Evolutionary conservation across 73 alveolate genomes (phyloP).

Genomic region (Durusdinium trenchii): DNA sequence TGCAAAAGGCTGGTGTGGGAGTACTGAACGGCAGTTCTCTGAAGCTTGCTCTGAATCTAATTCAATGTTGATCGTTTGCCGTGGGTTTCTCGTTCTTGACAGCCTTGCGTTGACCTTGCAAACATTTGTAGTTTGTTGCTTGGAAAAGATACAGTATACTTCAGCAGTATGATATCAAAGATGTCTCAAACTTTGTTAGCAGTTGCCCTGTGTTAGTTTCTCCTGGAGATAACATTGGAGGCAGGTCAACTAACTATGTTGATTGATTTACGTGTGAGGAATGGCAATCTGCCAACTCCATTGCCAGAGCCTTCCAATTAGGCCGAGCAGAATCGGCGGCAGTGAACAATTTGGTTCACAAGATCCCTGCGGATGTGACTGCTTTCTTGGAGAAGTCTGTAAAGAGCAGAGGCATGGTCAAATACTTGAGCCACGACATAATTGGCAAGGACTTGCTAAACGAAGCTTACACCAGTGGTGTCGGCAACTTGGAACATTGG

Average conservation of each 20-base stretch:
- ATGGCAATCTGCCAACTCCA: not conserved
- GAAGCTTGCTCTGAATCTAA: not conserved
- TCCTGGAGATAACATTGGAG: no score
- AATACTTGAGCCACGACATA: not conserved
- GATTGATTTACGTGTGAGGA: no score
- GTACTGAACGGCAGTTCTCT: not conserved
- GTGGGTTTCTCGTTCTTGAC: no score
- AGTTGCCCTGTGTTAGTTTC: no score
- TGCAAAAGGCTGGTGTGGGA: slow-evolving; percentile 6
- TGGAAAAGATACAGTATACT: no score
- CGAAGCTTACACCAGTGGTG: not conserved
- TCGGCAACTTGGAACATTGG: not conserved
- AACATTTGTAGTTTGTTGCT: no score
- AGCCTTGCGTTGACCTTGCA: no score
- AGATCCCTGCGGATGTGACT: not conserved
- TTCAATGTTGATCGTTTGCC: no score
- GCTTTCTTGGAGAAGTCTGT: not conserved
- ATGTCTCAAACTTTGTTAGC: no score
- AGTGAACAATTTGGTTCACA: not conserved
- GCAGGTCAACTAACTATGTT: no score
- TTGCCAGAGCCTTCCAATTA: not conserved
- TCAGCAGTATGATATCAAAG: no score
- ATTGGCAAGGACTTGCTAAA: not conserved
- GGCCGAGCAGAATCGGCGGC: not conserved
- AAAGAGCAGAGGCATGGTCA: not conserved